Conservation (phyloP, 176 grass and related monocot genomes). For the Hordeum marinum region DNA sequence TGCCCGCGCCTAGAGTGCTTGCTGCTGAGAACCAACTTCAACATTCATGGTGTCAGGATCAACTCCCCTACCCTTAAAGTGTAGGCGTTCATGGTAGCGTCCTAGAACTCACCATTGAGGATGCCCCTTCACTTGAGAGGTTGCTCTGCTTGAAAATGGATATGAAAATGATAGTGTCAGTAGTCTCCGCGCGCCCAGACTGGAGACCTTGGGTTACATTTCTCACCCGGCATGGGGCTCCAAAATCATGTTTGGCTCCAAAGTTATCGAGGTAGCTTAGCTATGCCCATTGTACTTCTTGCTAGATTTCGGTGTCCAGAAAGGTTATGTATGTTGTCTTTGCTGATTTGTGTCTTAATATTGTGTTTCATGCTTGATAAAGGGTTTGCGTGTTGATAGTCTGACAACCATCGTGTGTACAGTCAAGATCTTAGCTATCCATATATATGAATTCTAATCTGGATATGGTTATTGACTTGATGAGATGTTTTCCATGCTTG, state of each 20-base stretch:
- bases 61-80: not conserved
- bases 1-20: not conserved
- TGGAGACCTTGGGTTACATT: not conserved
- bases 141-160: not conserved
- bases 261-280: not conserved
- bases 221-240: not conserved
- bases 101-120: not conserved
- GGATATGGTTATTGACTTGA: not conserved
- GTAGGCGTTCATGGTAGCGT: not conserved
- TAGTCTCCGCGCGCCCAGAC: not conserved
- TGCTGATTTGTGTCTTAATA: not conserved
- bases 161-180: not conserved
- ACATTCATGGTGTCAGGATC: not conserved
- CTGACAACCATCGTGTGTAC: not conserved
- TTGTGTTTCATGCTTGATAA: not conserved
- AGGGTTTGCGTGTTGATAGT: not conserved
- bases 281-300: not conserved
- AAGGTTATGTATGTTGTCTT: not conserved
- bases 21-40: not conserved
- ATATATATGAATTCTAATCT: not conserved
- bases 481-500: constrained; percentile 14
- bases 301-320: not conserved
- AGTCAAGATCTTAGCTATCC: not conserved
- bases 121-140: not conserved
- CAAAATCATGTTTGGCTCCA: not conserved